Evolutionary conservation across 2,329 filamentous ascomycete genomes (phyloP).

Genomic region (Fonsecaea nubica): DNA sequence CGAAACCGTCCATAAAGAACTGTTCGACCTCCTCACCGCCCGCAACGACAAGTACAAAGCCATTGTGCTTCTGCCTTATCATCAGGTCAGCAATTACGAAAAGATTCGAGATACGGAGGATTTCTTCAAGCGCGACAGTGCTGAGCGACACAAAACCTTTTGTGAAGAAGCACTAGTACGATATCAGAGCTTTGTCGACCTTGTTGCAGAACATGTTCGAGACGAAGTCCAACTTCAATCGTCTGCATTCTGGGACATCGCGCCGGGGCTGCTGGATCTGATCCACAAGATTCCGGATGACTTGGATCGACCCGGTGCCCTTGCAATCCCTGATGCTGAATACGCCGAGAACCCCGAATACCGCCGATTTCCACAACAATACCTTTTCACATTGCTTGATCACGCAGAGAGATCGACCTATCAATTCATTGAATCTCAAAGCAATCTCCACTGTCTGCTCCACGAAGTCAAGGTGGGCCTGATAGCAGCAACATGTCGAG

Average conservation of each 20-base stretch:
- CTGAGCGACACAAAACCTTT: constrained; percentile 72
- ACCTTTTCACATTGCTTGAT: constrained; percentile 81
- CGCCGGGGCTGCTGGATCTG: constrained; percentile 77
- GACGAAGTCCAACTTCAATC: constrained; percentile 90
- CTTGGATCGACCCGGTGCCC: constrained; percentile 46
- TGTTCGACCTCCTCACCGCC: constrained; percentile 83
- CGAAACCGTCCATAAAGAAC: constrained; percentile 83
- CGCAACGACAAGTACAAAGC: constrained; percentile 86
- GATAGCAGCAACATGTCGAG: constrained; percentile 70
- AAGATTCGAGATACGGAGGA: constrained; percentile 78
- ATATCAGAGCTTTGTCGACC: constrained; percentile 75
- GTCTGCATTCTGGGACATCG: constrained; percentile 97
- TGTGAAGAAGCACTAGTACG: constrained; percentile 75
- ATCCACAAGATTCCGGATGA: constrained; percentile 67
- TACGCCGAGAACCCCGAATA: constrained; percentile 87
- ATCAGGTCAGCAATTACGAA: constrained; percentile 72
- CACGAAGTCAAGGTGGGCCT: constrained; percentile 88
- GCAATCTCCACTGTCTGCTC: constrained; percentile 83
- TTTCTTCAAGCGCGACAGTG: constrained; percentile 82
- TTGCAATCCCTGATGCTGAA: constrained; percentile 80
- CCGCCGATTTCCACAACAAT: constrained; percentile 80
- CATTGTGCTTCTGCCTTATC: constrained; percentile 82
- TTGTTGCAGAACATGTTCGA: constrained; percentile 83
- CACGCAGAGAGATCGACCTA: constrained; percentile 93
- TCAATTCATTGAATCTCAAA: constrained; percentile 96